Conservation (phyloP, 2,329 filamentous ascomycete genomes). For the Coniochaeta pulveracea region DNA sequence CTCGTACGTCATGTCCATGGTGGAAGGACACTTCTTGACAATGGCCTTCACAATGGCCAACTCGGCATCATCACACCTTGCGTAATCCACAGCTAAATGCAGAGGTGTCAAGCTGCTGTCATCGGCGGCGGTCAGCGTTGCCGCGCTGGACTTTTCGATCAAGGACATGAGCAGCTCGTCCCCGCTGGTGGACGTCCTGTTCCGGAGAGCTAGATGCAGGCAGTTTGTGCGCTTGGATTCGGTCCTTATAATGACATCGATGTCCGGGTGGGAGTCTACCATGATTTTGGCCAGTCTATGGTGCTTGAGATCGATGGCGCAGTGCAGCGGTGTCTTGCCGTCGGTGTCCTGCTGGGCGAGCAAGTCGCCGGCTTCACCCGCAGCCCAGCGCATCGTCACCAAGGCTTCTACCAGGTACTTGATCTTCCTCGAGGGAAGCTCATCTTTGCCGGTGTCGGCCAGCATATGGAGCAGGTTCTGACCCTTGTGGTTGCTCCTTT, state of each 20-base stretch:
- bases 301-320: conserved; percentile 9
- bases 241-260: conserved; percentile 4
- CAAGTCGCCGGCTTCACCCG: conserved; percentile 2
- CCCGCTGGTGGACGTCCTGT: conserved; percentile 1
- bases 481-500: not conserved
- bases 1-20: conserved; percentile 2
- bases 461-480: conserved; percentile 1
- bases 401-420: not conserved
- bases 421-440: not conserved
- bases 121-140: not conserved
- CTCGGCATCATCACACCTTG: not conserved
- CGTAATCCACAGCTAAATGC: not conserved
- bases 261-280: conserved; percentile 7
- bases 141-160: conserved; percentile 1
- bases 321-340: conserved; percentile 11
- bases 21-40: not conserved
- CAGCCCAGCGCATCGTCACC: not conserved
- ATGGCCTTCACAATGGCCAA: conserved; percentile 1
- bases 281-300: conserved; percentile 7
- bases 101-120: not conserved
- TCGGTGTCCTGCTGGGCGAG: conserved; percentile 8
- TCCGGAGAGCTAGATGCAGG: not conserved
- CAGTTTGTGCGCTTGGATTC: conserved; percentile 2
- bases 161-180: not conserved
- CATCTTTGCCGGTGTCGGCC: not conserved